Evolutionary conservation across 768 basidiomycete genomes (phyloP).

Genomic region (Termitomyces sp.): DNA sequence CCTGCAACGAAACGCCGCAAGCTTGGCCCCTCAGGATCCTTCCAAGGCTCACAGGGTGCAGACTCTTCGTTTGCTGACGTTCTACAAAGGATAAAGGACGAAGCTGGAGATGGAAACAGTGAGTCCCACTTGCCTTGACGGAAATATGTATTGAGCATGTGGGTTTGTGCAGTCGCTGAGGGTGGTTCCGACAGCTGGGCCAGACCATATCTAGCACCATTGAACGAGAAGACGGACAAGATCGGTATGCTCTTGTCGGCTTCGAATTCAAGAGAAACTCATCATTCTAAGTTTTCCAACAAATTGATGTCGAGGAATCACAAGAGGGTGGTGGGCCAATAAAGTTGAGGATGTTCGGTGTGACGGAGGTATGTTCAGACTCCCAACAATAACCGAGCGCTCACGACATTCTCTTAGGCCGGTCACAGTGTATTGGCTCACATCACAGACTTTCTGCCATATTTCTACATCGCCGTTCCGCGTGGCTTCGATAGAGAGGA

Average conservation of each 20-base stretch:
- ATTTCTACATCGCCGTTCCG: conserved; percentile 90
- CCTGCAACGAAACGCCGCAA: conserved; percentile 58
- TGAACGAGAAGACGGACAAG: conserved; percentile 61
- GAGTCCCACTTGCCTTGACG: conserved; percentile 18
- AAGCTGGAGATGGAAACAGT: conserved; percentile 45
- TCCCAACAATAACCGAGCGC: not conserved
- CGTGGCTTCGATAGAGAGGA: conserved; percentile 77
- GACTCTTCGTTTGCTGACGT: conserved; percentile 63
- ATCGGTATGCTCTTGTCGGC: conserved; percentile 53
- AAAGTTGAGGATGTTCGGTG: conserved; percentile 78
- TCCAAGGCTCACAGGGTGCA: conserved; percentile 37
- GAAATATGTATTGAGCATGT: not conserved
- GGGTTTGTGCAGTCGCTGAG: conserved; percentile 54
- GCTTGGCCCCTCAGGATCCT: conserved; percentile 37
- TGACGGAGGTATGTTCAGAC: conserved; percentile 65
- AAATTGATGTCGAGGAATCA: conserved; percentile 84
- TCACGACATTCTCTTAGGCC: conserved; percentile 37
- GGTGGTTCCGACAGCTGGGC: conserved; percentile 79
- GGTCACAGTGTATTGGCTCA: conserved; percentile 90
- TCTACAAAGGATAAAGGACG: conserved; percentile 58
- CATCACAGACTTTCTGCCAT: conserved; percentile 82
- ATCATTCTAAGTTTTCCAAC: conserved; percentile 76
- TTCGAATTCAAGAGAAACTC: not conserved
- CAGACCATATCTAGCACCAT: conserved; percentile 52
- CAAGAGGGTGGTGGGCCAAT: conserved; percentile 44